phyloP scores from a whole-genome alignment of 495 filamentous ascomycete species.

The Poronia punctata region DNA sequence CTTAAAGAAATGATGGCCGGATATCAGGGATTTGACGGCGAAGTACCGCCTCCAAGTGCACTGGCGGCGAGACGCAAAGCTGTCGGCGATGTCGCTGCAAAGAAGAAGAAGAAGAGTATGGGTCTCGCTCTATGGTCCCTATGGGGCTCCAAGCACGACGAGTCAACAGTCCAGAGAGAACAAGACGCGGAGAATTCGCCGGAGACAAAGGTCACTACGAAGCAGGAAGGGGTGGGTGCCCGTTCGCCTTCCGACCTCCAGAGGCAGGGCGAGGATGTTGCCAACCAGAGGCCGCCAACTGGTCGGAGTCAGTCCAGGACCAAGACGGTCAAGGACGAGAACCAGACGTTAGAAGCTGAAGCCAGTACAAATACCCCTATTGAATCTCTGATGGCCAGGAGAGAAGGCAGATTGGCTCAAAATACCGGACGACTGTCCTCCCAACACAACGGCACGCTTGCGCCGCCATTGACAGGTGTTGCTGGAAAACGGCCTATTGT shows the following conservation, averaged over 20 bases:
- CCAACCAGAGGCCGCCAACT: slow-evolving; percentile 1
- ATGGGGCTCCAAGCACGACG: slow-evolving; percentile 84
- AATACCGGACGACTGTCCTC: slow-evolving; percentile 2
- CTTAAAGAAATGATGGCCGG: slow-evolving; percentile 63
- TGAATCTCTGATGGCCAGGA: slow-evolving; percentile 22
- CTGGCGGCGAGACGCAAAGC: slow-evolving; percentile 61
- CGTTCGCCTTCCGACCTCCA: slow-evolving; percentile 29
- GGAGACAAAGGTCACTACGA: slow-evolving; percentile 17
- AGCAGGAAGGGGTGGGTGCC: slow-evolving; percentile 31
- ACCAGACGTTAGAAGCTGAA: slow-evolving; percentile 23
- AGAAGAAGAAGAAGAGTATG: slow-evolving; percentile 55
- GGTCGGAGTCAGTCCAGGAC: slow-evolving; percentile 31
- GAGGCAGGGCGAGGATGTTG: slow-evolving; percentile 20
- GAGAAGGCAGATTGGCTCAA: slow-evolving; percentile 16
- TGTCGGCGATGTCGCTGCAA: slow-evolving; percentile 35
- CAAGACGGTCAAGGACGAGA: slow-evolving; percentile 34
- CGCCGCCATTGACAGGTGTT: slow-evolving; percentile 26
- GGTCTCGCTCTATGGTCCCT: slow-evolving; percentile 76
- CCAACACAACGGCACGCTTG: slow-evolving; percentile 10
- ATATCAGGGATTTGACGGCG: slow-evolving; percentile 63
- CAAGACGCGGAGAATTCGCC: slow-evolving; percentile 28
- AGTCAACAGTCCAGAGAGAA: slow-evolving; percentile 55
- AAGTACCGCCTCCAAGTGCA: slow-evolving; percentile 75
- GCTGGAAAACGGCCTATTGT: slow-evolving; percentile 42
- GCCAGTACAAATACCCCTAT: slow-evolving; percentile 28